These are phyloP conservation scores for Lathyrus aphaca DNA, from an alignment of 306 rosid genomes.

Conservation along the genomic window DNA sequence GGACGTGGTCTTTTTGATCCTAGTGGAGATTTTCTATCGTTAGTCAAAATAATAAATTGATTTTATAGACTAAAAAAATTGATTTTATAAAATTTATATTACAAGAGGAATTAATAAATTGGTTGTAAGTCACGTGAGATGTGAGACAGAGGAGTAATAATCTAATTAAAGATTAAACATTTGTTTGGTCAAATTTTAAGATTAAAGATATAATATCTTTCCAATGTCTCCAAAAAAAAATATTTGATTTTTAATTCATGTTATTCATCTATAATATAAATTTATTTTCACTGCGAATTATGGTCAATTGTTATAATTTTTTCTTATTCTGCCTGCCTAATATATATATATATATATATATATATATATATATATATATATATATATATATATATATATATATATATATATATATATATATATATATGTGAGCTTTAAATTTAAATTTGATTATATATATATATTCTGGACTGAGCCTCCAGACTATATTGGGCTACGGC, in stretches of 20 bases:
- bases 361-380: too few relatives aligned
- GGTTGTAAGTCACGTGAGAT: constrained; percentile 4
- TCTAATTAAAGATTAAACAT: neutral
- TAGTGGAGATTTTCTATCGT: neutral
- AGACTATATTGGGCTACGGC: too few relatives aligned
- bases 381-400: too few relatives aligned
- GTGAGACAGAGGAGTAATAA: neutral
- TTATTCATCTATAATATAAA: neutral
- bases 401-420: too few relatives aligned
- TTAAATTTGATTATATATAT: too few relatives aligned
- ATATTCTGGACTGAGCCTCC: too few relatives aligned
- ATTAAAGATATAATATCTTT: too few relatives aligned
- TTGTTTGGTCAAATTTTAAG: too few relatives aligned
- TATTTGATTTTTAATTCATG: neutral
- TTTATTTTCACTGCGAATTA: neutral
- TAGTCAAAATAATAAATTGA: neutral
- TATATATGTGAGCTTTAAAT: too few relatives aligned
- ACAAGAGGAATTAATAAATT: neutral
- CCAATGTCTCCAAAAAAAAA: too few relatives aligned
- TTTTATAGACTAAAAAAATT: neutral
- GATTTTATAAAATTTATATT: neutral
- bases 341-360: too few relatives aligned
- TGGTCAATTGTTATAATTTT: neutral
- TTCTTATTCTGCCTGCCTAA: neutral
- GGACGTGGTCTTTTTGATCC: neutral